Base-by-base conservation (phyloP, 2,329 filamentous ascomycete species). In the Berkeleyomyces rouxiae region DNA sequence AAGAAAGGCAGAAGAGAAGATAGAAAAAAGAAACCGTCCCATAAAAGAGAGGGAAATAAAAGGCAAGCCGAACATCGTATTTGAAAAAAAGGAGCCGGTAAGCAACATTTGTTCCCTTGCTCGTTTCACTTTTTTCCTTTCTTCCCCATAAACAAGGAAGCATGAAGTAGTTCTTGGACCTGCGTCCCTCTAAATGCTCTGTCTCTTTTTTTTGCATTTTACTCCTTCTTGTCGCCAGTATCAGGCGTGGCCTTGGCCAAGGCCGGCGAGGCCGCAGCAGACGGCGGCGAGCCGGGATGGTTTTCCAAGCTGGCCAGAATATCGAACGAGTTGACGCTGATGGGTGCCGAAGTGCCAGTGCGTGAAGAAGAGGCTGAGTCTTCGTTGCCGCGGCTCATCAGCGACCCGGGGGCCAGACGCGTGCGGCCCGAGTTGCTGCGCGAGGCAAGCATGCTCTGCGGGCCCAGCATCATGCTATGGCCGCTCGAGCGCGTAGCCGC, bases 281-380 rank as follows among this genome's bases (percentile, higher is more conserved):
- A 85, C 63, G 86, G 85, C 69, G 87, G 86, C 68, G 87, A 89
- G 69, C 82, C 79, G 65, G 79, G 84, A 74, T 81, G 78, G 71
- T 82, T 81, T 68, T 81, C 84, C 82, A 78, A 80, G 70, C 76
- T 82, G 69, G 80, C 81, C 66, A 84, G 75, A 66, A 82, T 74
- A 91, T 90, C 92, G 78, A 96, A 99, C 68, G 91, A 86, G 78
- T 99, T 99, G 68, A 85, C 83, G 70, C 69, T 72, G 66, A 78
- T 75, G 62, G 77, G 74, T 23, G 81, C 82, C 55, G 90, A 91
- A 58, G 92, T 97, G 69, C 88, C 89, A 63, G 90, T 95, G 68
- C 93, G 85, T 65, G 91, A 96, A 62, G 90, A 95, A 68, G 86
- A 83, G 69, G 84, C 88, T 66, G 91, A 96, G 69, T 95, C 90